Evolutionary conservation across 441 rosid genomes (phyloP), one percentile per base, ranked within the genome.

Genomic region (Syzygium malaccense): DNA sequence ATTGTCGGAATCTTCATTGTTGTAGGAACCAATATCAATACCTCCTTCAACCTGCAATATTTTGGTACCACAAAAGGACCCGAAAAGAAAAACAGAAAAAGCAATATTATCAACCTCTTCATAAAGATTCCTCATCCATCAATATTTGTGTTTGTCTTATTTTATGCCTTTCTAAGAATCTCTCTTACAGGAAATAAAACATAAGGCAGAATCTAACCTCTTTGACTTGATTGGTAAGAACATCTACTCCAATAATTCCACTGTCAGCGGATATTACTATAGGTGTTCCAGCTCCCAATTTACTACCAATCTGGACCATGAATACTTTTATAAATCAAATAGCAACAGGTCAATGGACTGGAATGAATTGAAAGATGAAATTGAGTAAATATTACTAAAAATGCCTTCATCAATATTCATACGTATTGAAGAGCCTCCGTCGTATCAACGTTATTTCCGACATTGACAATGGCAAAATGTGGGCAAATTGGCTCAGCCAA

Each of bases 201-300:
- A 55, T 18, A 55, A 56, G 64, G 37, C 30, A 45, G 66, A 41
- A 85, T 55, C 87, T 55, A 33, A 89, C 93, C 93, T 94, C 96
- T 48, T 19, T 89, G 68, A 94, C 88, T 90, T 90, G 49, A 86
- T 92, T 85, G 14, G 91, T 89, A 78, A 56, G 14, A 28, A 90
- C 93, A 91, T 94, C 93, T 54, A 53, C 80, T 37, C 95, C 95
- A 54, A 95, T 93, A 62, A 93, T 91, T 85, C 96, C 95, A 85
- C 79, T 80, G 41, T 93, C 88, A 79, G 89, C 92, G 80, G 87
- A 92, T 51, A 94, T 91, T 88, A 95, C 87, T 14, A 91, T 54
- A 17, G 94, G 93, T 48, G 88, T 89, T n/a, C 83, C 86, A 54
- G 91, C 55, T 13, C 95, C 95, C 51, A 95, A 60, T 84, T 33